Evolutionary conservation across 2,329 filamentous ascomycete genomes (phyloP).

Genomic region (Reticulascus tulasneorum): DNA sequence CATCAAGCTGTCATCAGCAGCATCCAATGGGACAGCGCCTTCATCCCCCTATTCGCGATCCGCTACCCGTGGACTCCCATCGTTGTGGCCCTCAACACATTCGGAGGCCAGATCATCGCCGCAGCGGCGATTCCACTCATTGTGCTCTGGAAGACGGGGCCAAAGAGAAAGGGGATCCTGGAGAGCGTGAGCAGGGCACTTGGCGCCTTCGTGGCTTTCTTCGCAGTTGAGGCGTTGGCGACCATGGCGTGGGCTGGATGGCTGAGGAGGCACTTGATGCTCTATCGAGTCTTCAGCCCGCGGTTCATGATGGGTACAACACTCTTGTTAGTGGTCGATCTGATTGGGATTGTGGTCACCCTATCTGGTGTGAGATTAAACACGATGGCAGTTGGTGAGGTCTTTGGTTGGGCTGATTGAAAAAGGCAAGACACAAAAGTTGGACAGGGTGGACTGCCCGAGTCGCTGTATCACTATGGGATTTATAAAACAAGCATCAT

Average conservation of each 20-base stretch:
- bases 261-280: slow-evolving; percentile 87
- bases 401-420: slow-evolving; percentile 75
- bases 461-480: no score
- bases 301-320: slow-evolving; percentile 80
- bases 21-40: slow-evolving; percentile 95
- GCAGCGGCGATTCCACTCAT: slow-evolving; percentile 75
- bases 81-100: slow-evolving; percentile 79
- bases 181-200: slow-evolving; percentile 68
- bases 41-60: slow-evolving; percentile 79
- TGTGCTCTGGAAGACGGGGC: slow-evolving; percentile 83
- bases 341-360: slow-evolving; percentile 68
- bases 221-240: slow-evolving; percentile 75
- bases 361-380: slow-evolving; percentile 72
- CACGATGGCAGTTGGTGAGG: slow-evolving; percentile 72
- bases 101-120: slow-evolving; percentile 82
- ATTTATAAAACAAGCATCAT: no score
- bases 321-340: slow-evolving; percentile 71
- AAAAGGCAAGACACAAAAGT: no score
- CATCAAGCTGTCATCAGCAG: slow-evolving; percentile 84
- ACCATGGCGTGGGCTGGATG: slow-evolving; percentile 90
- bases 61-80: slow-evolving; percentile 88
- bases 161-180: slow-evolving; percentile 65
- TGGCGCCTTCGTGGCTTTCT: slow-evolving; percentile 74
- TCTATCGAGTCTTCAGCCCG: slow-evolving; percentile 90
- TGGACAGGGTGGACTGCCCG: no score